Evolutionary conservation across 495 filamentous ascomycete species (phyloP), one percentile per base, ranked within the genome.

Genomic region (Hyaloscypha bicolor): DNA sequence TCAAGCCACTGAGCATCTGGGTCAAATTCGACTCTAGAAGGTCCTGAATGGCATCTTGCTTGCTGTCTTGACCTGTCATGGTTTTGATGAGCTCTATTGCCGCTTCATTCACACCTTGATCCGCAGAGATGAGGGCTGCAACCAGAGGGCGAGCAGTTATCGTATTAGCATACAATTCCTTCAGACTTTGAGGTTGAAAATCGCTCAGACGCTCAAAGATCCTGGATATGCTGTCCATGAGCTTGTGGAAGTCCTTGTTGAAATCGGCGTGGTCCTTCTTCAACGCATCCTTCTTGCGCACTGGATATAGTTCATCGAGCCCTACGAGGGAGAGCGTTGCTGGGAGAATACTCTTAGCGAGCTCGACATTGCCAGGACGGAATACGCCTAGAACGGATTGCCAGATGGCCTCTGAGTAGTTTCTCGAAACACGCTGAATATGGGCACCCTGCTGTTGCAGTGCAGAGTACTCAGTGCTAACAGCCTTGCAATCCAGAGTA

Each of bases 11-110:
- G 19, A 72, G 63, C 35, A 65, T 64, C 5, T 82, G 68, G 86
- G 81, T 2, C 59, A 92, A 88, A 60, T 86, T 88, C 0, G 80
- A 76, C 64, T 88, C 80, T 9, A 96, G 74, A 35, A 96, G 76
- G 72, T 88, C 85, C 31, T 85, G 84, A 42, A 97, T 85, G 1
- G 93, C 93, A 63, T 93, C 92, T 63, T 86, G 82, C 55, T 91
- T 88, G 64, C 82, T 84, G 58, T 82, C 84, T 73, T 94, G 86
- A 6, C 82, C 84, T 66, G 91, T 94, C 42, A 92, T 82, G 52
- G 85, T 86, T 73, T 96, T 97, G 69, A 96, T 86, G 35, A 97
- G 77, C 67, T 93, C 90, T 5, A 94, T 82, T 5, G 90, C 86
- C 29, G 90, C 89, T 72, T 91, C 87, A 62, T 89, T 90, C 58